Conservation (phyloP, 148 eudicot species). For the Polygonum maritimum region DNA sequence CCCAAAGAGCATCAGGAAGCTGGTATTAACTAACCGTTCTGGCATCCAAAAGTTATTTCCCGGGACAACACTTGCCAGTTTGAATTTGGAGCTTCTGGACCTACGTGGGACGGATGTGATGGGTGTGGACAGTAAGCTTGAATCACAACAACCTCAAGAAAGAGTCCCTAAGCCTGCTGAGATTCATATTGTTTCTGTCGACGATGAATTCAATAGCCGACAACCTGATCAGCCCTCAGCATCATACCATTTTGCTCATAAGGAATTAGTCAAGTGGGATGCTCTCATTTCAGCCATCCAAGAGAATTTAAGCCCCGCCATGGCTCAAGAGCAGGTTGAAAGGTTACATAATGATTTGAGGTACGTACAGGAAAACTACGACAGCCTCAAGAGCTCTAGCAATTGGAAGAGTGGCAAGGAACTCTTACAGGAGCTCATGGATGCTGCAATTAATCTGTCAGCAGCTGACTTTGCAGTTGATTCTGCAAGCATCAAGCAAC, state of each 20-base stretch:
- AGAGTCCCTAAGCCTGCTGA: not conserved
- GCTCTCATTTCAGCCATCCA: not conserved
- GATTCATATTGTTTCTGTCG: not conserved
- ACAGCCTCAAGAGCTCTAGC: not conserved
- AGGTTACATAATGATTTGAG: not conserved
- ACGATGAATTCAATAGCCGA: not conserved
- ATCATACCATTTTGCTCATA: not conserved
- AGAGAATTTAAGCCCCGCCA: not conserved
- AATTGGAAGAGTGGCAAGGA: not conserved
- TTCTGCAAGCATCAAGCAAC: not conserved
- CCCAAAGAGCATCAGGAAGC: not conserved
- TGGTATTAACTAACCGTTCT: not conserved
- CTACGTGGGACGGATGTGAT: not conserved
- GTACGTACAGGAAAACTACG: not conserved
- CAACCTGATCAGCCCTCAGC: not conserved
- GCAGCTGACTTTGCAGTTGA: not conserved
- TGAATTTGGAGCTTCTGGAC: not conserved
- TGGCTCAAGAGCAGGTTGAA: not conserved
- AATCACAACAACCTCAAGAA: not conserved
- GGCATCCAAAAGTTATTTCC: not conserved
- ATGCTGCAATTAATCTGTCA: slow-evolving; percentile 1
- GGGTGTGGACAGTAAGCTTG: not conserved
- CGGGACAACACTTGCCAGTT: not conserved
- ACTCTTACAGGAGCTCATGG: not conserved
- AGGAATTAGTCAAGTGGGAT: not conserved